Evolutionary conservation across 192 early-diverging fungal species (phyloP).

Genomic region (Martensiomyces pterosporus): DNA sequence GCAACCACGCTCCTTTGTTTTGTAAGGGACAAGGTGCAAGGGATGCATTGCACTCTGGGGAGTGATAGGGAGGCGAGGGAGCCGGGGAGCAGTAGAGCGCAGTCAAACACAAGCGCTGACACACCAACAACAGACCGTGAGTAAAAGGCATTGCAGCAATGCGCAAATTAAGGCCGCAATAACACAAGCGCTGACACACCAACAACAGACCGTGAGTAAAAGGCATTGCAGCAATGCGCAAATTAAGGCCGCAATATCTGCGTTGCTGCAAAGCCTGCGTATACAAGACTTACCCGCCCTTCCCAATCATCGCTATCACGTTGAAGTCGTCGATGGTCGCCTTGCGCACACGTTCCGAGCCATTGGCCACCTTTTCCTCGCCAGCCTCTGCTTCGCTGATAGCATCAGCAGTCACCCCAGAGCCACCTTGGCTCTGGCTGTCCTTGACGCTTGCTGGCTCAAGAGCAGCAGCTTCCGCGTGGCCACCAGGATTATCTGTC

Average conservation of each 20-base stretch:
- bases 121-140: neutral
- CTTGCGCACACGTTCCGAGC: too few species aligned
- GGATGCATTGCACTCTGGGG: too few species aligned
- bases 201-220: neutral
- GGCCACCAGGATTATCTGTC: too few species aligned
- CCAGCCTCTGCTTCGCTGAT: neutral
- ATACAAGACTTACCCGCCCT: constrained; percentile 50
- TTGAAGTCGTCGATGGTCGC: constrained; percentile 55
- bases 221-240: neutral
- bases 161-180: too few species aligned
- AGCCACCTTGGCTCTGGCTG: too few species aligned
- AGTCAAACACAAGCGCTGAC: constrained; percentile 13
- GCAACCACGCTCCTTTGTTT: too few species aligned
- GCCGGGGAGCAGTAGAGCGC: constrained; percentile 10
- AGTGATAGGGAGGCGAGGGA: too few species aligned
- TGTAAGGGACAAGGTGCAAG: too few species aligned
- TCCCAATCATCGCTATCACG: constrained; percentile 61
- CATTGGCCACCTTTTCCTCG: too few species aligned
- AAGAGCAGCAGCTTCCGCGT: too few species aligned
- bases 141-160: neutral
- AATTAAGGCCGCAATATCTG: too few species aligned
- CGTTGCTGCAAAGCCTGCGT: neutral
- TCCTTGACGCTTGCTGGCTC: too few species aligned
- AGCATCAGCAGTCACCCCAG: neutral
- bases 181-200: constrained; percentile 2